Conservation (phyloP, 2,329 filamentous ascomycete species). For the Amauroascus niger region DNA sequence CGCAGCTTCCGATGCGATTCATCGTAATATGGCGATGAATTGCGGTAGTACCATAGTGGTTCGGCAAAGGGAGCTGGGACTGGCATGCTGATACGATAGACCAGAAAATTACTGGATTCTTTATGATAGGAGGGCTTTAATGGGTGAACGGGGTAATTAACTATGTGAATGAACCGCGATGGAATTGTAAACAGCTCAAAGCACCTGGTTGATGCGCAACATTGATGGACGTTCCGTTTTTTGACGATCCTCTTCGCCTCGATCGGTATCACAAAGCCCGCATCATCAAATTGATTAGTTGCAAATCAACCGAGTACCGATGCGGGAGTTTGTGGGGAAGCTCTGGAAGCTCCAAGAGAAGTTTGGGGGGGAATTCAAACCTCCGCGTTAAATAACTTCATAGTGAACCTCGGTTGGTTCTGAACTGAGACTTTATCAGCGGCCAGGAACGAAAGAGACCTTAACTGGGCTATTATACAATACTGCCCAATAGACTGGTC, state of each 20-base stretch:
- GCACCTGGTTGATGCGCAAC: too few relatives aligned
- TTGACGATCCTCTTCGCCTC: too few relatives aligned
- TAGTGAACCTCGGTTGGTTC: neutral
- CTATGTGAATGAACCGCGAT: too few relatives aligned
- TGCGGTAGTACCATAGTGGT: constrained; percentile 14
- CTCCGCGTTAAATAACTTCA: neutral
- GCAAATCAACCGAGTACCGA: neutral
- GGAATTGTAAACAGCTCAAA: too few relatives aligned
- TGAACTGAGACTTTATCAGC: too few relatives aligned
- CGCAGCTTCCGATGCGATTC: constrained; percentile 51
- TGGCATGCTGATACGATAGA: neutral
- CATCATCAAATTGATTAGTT: neutral
- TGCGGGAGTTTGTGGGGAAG: neutral
- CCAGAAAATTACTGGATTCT: neutral
- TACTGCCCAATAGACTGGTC: too few relatives aligned
- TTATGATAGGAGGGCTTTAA: neutral
- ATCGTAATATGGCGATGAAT: constrained; percentile 50
- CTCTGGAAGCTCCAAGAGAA: neutral
- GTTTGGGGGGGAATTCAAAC: too few relatives aligned
- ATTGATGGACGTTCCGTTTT: too few relatives aligned
- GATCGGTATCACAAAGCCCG: too few relatives aligned
- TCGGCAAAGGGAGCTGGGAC: constrained; percentile 14
- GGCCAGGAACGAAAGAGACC: too few relatives aligned
- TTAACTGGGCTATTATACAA: too few relatives aligned
- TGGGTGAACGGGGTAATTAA: neutral